Base-by-base conservation (phyloP, 2,329 filamentous ascomycete species). In the Aspergillus fumigatiaffinis region DNA sequence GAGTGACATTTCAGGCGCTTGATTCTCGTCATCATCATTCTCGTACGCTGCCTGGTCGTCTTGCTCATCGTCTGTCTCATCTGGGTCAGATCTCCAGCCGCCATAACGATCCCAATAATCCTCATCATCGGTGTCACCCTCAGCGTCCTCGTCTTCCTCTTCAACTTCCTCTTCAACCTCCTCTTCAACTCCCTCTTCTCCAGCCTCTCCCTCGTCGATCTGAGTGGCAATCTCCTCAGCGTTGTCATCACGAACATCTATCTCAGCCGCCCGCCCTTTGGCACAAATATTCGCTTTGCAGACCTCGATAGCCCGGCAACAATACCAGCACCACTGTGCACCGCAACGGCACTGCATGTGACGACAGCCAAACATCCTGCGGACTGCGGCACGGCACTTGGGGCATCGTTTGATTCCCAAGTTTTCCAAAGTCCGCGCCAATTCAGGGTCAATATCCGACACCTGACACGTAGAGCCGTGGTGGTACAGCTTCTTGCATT, bases 401-500 rank as follows among this genome's bases (percentile, higher is more conserved):
- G 80, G 80, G 54, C 81, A 83, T 8, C 73, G 70, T 64, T 81
- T 82, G 65, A 80, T 78, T 3, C 77, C 76, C 69, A 75, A 80
- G 46, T 66, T 69, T 50, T 71, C 68, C 2, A 83, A 67, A 35
- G 79, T 63, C 5, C 51, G 55, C 28, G 70, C 68, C 3, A 72
- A 26, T 49, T 70, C 68, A 4, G 69, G 61, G 20, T 78, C 73
- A 23, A 74, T 56, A 32, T 76, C 73, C 10, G 4, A 71, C 66
- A 6, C 68, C 68, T 21, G 58, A 38, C 69, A 68, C 7, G 66
- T 62, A 14, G 67, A 51, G 21, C 56, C 60, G 2, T 57, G 56
- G 53, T 81, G 78, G n/a, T 72, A 73, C 4, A 73, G 54, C 54
- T 76, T 69, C 42, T 76, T 76, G 65, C 81, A 83, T 2, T 64